These are phyloP conservation scores for Phaeosphaeria sp. DNA, from an alignment of 2,329 filamentous ascomycete genomes.

Conservation along the genomic window DNA sequence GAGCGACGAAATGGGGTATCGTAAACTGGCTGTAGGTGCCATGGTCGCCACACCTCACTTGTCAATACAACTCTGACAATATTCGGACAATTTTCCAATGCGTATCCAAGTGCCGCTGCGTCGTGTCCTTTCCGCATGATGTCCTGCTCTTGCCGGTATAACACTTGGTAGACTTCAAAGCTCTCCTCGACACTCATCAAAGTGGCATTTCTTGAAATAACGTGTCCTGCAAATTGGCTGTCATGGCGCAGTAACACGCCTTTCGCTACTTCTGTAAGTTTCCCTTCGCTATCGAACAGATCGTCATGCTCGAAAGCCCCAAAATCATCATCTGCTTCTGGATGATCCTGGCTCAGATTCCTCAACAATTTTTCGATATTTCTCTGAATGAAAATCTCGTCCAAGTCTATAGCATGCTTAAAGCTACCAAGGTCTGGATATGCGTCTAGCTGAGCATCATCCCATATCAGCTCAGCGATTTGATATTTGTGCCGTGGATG, in stretches of 20 bases:
- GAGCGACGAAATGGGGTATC: constrained; percentile 53
- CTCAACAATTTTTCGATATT: constrained; percentile 17
- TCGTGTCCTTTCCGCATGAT: constrained; percentile 38
- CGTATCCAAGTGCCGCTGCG: constrained; percentile 41
- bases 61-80: constrained; percentile 50
- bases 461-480: constrained; percentile 52
- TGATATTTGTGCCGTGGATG: constrained; percentile 40
- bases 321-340: constrained; percentile 10
- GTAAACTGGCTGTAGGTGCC: constrained; percentile 47
- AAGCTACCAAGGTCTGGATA: constrained; percentile 21
- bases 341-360: neutral
- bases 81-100: constrained; percentile 43
- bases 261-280: constrained; percentile 24
- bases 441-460: constrained; percentile 42
- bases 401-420: constrained; percentile 16
- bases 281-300: constrained; percentile 15
- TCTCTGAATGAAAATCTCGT: constrained; percentile 16
- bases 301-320: constrained; percentile 14
- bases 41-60: constrained; percentile 47
- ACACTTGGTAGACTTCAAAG: constrained; percentile 35
- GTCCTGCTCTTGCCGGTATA: constrained; percentile 43
- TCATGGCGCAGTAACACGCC: constrained; percentile 18
- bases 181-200: constrained; percentile 32
- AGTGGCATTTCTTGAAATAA: constrained; percentile 20
- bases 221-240: constrained; percentile 17